Percentiles rank a stretch among this genome's conserved stretches.
Conservation (phyloP, 2,329 filamentous ascomycete species). For the Colletotrichum limetticola region DNA sequence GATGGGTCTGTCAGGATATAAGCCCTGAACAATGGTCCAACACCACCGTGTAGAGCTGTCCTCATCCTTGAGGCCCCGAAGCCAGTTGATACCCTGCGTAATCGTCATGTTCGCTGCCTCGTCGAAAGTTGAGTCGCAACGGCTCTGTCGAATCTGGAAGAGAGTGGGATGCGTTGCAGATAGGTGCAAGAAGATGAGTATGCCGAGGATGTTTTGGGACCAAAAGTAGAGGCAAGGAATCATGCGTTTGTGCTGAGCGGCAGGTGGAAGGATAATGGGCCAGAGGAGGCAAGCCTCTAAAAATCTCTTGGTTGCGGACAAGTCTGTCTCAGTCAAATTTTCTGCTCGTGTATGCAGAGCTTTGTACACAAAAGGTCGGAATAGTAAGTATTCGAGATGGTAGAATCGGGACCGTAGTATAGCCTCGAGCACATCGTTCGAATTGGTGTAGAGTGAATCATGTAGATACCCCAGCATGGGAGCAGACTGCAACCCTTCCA, state of each 20-base stretch:
- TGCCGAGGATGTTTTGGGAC: constrained; percentile 70
- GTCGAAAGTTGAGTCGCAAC: constrained; percentile 62
- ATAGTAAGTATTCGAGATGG: constrained; percentile 67
- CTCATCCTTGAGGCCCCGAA: constrained; percentile 64
- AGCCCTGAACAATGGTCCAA: constrained; percentile 60
- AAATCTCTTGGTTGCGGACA: constrained; percentile 64
- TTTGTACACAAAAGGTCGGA: constrained; percentile 69
- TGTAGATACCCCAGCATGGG: background rate
- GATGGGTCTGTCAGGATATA: constrained; percentile 49
- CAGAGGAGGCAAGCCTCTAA: constrained; percentile 67
- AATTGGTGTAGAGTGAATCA: background rate
- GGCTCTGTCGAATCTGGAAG: constrained; percentile 56
- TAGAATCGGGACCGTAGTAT: constrained; percentile 68
- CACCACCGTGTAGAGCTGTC: constrained; percentile 67
- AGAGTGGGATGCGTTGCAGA: constrained; percentile 63
- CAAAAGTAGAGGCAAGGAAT: constrained; percentile 70
- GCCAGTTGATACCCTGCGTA: constrained; percentile 67
- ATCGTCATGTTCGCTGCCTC: constrained; percentile 61
- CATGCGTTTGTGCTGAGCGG: constrained; percentile 66
- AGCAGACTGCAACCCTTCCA: background rate
- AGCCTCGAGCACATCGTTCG: constrained; percentile 58
- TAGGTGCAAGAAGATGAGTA: constrained; percentile 66
- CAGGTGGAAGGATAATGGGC: constrained; percentile 68
- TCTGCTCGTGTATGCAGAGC: constrained; percentile 65
- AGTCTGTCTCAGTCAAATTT: constrained; percentile 63